A percentile compares a stretch with the other conserved stretches of the same genome.
Conservation (phyloP, 2,329 filamentous ascomycete species). For the Monilinia polystroma region DNA sequence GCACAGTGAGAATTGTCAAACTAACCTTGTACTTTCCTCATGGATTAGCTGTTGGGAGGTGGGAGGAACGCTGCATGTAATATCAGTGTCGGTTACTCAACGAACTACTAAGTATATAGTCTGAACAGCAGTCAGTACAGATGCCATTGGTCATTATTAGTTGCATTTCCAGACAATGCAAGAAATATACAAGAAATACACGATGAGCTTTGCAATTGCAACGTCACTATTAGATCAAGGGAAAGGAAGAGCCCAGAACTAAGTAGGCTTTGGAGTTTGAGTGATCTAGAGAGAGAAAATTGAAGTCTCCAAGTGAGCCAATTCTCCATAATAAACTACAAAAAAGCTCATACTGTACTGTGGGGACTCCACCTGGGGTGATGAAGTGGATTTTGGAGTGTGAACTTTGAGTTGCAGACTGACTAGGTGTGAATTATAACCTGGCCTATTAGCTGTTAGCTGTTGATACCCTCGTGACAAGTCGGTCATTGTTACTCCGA, state of each 20-base stretch:
- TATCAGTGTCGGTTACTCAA: neutral
- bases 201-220: neutral
- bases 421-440: too few relatives aligned
- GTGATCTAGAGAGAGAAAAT: neutral
- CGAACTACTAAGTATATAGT: too few relatives aligned
- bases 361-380: slow-evolving; percentile 14
- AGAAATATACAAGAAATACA: neutral
- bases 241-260: neutral
- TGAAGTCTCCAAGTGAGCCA: neutral
- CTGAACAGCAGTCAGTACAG: neutral
- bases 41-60: neutral
- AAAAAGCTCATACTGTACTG: neutral
- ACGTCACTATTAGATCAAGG: neutral
- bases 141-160: neutral
- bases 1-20: neutral
- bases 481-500: neutral
- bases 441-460: too few relatives aligned
- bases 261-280: neutral
- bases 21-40: neutral
- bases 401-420: too few relatives aligned
- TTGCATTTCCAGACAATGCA: neutral
- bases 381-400: neutral
- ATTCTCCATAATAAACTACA: slow-evolving; percentile 6
- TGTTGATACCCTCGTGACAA: neutral
- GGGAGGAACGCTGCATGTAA: neutral